phyloP scores from a whole-genome alignment of 2,329 filamentous ascomycete species.

The Paraconiothyrium brasiliense region DNA sequence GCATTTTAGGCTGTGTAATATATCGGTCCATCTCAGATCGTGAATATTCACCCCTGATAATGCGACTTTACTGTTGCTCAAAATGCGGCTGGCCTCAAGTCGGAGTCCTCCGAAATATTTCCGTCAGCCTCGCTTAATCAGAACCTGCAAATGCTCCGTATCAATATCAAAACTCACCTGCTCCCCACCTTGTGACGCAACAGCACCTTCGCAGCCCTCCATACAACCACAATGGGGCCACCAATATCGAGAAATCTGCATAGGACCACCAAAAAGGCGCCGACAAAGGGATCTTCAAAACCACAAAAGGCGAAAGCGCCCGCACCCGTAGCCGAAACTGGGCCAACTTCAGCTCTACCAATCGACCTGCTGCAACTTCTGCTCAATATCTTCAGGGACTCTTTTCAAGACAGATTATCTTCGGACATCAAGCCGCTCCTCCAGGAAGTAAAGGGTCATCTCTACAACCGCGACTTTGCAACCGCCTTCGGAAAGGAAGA shows the following conservation, averaged over 20 bases:
- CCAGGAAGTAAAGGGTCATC: conserved; percentile 84
- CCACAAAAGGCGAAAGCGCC: conserved; percentile 22
- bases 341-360: conserved; percentile 49
- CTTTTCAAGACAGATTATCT: conserved; percentile 60
- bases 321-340: conserved; percentile 18
- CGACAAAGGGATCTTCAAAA: conserved; percentile 18
- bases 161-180: background rate
- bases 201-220: background rate
- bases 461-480: conserved; percentile 86
- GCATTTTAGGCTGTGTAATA: too few relatives aligned
- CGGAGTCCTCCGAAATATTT: conserved; percentile 13
- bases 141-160: background rate
- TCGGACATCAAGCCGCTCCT: conserved; percentile 66
- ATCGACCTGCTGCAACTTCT: conserved; percentile 72
- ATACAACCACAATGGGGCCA: background rate
- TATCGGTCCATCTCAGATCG: too few relatives aligned
- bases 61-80: too few relatives aligned
- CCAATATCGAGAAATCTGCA: background rate
- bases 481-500: conserved; percentile 77
- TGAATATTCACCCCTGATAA: too few relatives aligned
- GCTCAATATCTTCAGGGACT: conserved; percentile 75
- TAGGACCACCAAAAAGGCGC: conserved; percentile 17
- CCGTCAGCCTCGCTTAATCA: conserved; percentile 9
- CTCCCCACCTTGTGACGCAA: background rate
- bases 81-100: too few relatives aligned